Base-by-base conservation (phyloP, 2,329 filamentous ascomycete species). In the Anthostomella pinea region DNA sequence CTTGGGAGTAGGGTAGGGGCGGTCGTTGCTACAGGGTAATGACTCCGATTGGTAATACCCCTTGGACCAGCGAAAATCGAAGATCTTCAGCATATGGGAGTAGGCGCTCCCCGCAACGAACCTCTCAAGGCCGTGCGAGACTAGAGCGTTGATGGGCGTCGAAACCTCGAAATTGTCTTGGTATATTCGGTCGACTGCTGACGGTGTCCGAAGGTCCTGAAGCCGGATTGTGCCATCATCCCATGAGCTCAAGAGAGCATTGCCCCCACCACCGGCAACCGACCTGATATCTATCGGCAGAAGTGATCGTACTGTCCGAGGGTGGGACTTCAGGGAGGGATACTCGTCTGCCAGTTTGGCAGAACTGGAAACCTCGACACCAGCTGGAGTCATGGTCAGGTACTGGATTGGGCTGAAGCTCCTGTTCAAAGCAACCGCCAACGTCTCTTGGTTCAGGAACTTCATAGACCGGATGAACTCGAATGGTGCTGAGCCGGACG, bases 21-120 rank as follows among this genome's bases (percentile, higher is more conserved):
- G 39, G 4, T 52, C 43, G 6, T 35, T 40, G 5, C 64, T 60
- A 49, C 75, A 79, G 0, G 71, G 62, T 8, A 76, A 58, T 4
- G 63, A 68, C 3, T 65, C 59, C 3, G 70, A 70, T 56, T 77
- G 67, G 36, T 68, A 57, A 45, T 78, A 78, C 3, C 57, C 45
- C 43, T 58, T 69, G 0, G 66, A 54, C 58, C 68, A 72, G 8
- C 75, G 72, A 36, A 75, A 73, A 59, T 79, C 75, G 40, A 77
- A 78, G 20, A 77, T 54, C 34, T 72, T 70, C 36, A 79, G 43
- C 8, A 63, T 60, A 0, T 66, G 58, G 4, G 62, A 60, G 11
- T 60, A 58, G 22, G 67, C 68, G 46, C 66, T 70, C 3, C 73
- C 74, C 0, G 66, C 66, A 4, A 77, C 51, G 39, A 79, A 79